A percentile compares a stretch with the other conserved stretches of the same genome.
Conservation (phyloP, 225 moss, liverwort and hornwort genomes). For the Physcomitrium patens region DNA sequence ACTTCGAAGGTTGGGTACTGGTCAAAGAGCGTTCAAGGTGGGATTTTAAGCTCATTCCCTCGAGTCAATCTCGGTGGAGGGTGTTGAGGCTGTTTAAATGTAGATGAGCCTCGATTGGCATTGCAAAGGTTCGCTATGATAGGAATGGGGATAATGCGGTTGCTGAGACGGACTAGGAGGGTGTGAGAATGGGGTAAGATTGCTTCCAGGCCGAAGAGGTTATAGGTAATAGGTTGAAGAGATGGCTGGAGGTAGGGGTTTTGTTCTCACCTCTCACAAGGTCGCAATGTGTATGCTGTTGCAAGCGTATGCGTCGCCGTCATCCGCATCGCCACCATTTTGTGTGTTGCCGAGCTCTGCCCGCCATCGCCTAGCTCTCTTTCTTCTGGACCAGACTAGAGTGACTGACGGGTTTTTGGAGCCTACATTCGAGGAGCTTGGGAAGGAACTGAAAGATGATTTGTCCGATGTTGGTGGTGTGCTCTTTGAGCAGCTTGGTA, state of each 20-base stretch:
- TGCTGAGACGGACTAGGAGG: not conserved
- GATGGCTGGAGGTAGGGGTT: constrained; percentile 65
- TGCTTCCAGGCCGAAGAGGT: constrained; percentile 15
- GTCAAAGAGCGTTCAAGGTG: not conserved
- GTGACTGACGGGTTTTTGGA: constrained; percentile 70
- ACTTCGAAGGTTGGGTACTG: not conserved
- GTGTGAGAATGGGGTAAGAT: constrained; percentile 20
- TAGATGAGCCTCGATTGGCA: not conserved
- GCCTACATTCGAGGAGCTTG: constrained; percentile 82
- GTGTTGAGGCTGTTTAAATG: not conserved
- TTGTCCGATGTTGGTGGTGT: constrained; percentile 69
- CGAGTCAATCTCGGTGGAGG: not conserved
- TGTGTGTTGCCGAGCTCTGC: constrained; percentile 62
- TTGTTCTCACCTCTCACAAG: constrained; percentile 85
- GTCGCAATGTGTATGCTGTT: constrained; percentile 79
- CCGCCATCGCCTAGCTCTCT: constrained; percentile 82
- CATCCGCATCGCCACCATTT: constrained; percentile 62
- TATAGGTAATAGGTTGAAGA: not conserved
- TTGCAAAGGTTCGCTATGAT: too few species aligned
- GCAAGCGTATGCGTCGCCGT: constrained; percentile 69
- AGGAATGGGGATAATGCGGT: constrained; percentile 10
- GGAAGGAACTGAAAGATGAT: constrained; percentile 60
- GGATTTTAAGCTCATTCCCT: not conserved
- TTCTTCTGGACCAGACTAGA: constrained; percentile 69
- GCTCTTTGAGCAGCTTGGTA: constrained; percentile 72